Evolutionary conservation across 2,329 filamentous ascomycete genomes (phyloP).

Genomic region (Dryadomyces quercivorus): DNA sequence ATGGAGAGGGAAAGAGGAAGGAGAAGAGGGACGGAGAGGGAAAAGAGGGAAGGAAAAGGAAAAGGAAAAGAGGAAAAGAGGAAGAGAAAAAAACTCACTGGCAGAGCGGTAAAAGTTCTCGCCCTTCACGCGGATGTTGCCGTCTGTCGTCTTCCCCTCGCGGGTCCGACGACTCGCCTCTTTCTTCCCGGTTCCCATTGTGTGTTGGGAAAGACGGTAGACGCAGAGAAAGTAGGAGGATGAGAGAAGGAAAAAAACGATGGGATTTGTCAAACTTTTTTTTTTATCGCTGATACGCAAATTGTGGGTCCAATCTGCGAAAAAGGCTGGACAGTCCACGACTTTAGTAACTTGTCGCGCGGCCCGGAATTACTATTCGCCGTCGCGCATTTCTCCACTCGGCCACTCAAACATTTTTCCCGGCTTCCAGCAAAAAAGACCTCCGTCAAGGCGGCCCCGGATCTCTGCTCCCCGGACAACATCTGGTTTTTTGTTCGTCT

Average conservation of each 20-base stretch:
- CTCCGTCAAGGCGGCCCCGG: neutral
- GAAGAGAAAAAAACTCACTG: slow-evolving; percentile 10
- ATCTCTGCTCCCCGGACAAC: neutral
- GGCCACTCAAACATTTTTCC: too few relatives aligned
- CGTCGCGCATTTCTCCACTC: neutral
- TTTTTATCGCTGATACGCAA: slow-evolving; percentile 12
- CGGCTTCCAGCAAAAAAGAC: too few relatives aligned
- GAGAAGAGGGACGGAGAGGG: too few relatives aligned
- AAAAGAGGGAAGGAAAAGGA: too few relatives aligned
- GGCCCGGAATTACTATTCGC: neutral
- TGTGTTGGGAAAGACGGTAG: slow-evolving; percentile 3
- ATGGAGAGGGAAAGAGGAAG: too few relatives aligned
- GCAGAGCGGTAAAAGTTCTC: slow-evolving; percentile 85
- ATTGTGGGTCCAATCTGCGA: slow-evolving; percentile 5
- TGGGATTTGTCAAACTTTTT: slow-evolving; percentile 4
- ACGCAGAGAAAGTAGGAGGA: slow-evolving; percentile 5
- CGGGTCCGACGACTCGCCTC: slow-evolving; percentile 71
- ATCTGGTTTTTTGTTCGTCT: neutral
- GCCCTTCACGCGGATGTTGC: slow-evolving; percentile 88
- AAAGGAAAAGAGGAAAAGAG: too few relatives aligned
- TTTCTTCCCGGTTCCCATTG: slow-evolving; percentile 51
- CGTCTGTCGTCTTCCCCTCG: slow-evolving; percentile 75
- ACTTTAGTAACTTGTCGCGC: neutral
- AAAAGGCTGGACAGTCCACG: neutral
- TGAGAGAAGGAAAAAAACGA: slow-evolving; percentile 6